phyloP scores from a whole-genome alignment of 192 early-diverging fungal genomes.

The Backusella sp. region DNA sequence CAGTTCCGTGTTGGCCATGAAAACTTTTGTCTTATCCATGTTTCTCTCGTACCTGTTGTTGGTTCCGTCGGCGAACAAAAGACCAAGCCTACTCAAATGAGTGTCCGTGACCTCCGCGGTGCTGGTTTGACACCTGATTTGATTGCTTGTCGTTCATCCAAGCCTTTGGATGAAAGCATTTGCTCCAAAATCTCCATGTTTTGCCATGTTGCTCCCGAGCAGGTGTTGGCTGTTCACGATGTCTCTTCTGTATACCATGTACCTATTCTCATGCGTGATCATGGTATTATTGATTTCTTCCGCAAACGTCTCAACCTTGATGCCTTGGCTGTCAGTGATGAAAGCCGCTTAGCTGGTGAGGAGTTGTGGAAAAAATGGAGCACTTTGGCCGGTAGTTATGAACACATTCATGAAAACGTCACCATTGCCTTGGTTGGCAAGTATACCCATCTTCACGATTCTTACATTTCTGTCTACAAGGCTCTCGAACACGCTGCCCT shows the following conservation, averaged over 20 bases:
- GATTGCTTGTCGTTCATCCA: conserved; percentile 92
- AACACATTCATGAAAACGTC: conserved; percentile 76
- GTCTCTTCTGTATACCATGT: conserved; percentile 97
- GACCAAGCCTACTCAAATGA: conserved; percentile 98
- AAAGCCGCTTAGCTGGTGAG: conserved; percentile 52
- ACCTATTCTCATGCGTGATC: conserved; percentile 84
- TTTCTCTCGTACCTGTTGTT: conserved; percentile 94
- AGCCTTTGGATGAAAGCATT: conserved; percentile 81
- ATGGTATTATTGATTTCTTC: conserved; percentile 83
- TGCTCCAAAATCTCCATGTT: conserved; percentile 96
- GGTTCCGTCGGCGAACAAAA: conserved; percentile 98
- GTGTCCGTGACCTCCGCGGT: conserved; percentile 90
- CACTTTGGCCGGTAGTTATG: conserved; percentile 51
- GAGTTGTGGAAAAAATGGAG: conserved; percentile 84
- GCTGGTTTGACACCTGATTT: conserved; percentile 93
- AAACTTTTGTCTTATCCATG: conserved; percentile 97
- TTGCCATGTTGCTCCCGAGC: conserved; percentile 91
- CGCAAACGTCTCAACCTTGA: conserved; percentile 75
- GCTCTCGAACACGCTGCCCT: conserved; percentile 92
- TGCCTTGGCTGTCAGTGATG: conserved; percentile 47
- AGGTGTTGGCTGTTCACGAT: conserved; percentile 96
- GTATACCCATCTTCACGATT: conserved; percentile 95
- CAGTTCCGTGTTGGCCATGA: conserved; percentile 98
- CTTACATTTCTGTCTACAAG: conserved; percentile 98
- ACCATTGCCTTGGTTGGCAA: conserved; percentile 94